Conservation (phyloP, 257 asterid genomes). For the Lavandula angustifolia region DNA sequence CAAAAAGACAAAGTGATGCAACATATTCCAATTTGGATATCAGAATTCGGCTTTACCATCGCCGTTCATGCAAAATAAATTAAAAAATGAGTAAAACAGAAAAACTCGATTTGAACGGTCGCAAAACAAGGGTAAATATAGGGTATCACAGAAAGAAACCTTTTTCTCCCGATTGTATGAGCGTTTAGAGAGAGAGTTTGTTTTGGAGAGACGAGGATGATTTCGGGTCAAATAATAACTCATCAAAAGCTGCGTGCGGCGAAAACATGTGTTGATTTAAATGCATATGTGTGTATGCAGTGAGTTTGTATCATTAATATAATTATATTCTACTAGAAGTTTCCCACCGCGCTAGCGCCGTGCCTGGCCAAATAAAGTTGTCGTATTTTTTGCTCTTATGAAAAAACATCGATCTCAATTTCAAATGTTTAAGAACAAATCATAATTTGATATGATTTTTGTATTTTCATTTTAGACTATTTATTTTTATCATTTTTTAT, state of each 20-base stretch:
- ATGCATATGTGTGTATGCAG: slow-evolving; percentile 28
- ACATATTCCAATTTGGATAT: slow-evolving; percentile 27
- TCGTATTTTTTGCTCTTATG: too few relatives aligned
- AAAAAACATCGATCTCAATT: too few relatives aligned
- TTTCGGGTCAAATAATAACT: slow-evolving; percentile 31
- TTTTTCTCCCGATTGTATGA: slow-evolving; percentile 25
- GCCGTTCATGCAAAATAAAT: slow-evolving; percentile 26
- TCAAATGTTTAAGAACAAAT: too few relatives aligned
- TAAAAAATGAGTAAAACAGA: not conserved
- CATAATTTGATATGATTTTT: too few relatives aligned
- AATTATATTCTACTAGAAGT: too few relatives aligned
- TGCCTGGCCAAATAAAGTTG: too few relatives aligned
- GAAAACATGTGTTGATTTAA: slow-evolving; percentile 29
- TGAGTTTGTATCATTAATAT: slow-evolving; percentile 34
- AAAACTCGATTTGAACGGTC: slow-evolving; percentile 9
- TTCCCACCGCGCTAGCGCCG: too few relatives aligned
- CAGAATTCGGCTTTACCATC: slow-evolving; percentile 10
- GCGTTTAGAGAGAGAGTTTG: slow-evolving; percentile 7
- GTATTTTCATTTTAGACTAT: too few relatives aligned
- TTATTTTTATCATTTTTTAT: too few relatives aligned
- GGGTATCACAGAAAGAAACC: slow-evolving; percentile 30
- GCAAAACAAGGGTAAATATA: slow-evolving; percentile 2
- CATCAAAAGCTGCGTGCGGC: slow-evolving; percentile 26
- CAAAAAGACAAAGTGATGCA: not conserved
- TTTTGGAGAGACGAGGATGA: not conserved